phyloP scores from a whole-genome alignment of 2,329 filamentous ascomycete species.

The Colletotrichum falcatum region DNA sequence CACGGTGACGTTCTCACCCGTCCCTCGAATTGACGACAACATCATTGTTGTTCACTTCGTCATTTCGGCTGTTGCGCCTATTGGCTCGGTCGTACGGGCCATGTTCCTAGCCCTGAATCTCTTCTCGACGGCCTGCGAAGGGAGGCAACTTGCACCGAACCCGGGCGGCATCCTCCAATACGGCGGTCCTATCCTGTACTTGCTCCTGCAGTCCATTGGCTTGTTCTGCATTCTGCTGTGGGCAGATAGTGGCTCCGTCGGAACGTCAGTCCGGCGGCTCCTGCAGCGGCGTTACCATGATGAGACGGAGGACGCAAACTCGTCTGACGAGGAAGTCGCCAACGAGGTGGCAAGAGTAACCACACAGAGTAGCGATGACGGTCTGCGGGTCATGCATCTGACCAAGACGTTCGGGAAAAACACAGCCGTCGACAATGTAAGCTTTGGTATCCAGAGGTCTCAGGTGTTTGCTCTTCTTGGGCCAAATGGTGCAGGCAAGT shows the following conservation, averaged over 20 bases:
- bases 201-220: conserved; percentile 78
- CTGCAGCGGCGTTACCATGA: conserved; percentile 28
- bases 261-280: conserved; percentile 61
- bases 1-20: conserved; percentile 72
- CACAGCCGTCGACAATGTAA: conserved; percentile 88
- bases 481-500: conserved; percentile 92
- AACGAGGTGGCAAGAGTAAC: conserved; percentile 73
- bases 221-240: conserved; percentile 81
- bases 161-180: conserved; percentile 80
- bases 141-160: conserved; percentile 70
- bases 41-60: conserved; percentile 80
- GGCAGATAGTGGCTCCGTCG: conserved; percentile 80
- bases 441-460: conserved; percentile 82
- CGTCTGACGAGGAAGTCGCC: conserved; percentile 70
- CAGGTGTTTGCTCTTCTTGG: conserved; percentile 92
- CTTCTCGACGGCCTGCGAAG: conserved; percentile 83
- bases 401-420: conserved; percentile 83
- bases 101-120: conserved; percentile 85
- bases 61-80: conserved; percentile 79
- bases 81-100: conserved; percentile 79
- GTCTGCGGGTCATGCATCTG: conserved; percentile 82
- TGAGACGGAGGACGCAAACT: conserved; percentile 41
- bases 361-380: conserved; percentile 63
- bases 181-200: conserved; percentile 86
- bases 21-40: conserved; percentile 74